Evolutionary conservation across 164 flowering plant species (phyloP), one percentile per base, ranked within the genome.

Genomic region (Chimonanthus salicifolius): DNA sequence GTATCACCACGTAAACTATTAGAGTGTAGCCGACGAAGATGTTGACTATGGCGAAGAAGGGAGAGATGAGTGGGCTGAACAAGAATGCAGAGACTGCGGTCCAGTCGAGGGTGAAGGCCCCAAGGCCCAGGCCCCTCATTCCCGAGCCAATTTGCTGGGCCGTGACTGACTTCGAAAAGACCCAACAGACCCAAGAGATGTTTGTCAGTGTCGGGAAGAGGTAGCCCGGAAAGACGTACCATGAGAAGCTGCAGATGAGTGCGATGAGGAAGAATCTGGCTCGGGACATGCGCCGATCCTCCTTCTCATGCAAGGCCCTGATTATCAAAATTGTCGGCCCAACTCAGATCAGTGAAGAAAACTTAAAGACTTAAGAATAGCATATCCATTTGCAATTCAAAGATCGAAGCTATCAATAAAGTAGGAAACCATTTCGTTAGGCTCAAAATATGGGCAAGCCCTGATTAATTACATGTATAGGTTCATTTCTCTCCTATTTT

Each of bases 81-180:
- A 85, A 54, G 78, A 79, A 85, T 15, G 86, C 82, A 63, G 85
- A 78, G 5, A 83, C 71, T 7, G 81, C 74, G 10, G 84, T 5
- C 88, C 88, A 85, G 75, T 83, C 88, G 4, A 85, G 79, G 5
- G 88, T 71, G 54, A 83, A 68, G 7, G 88, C 80, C 21, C 85
- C 85, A 18, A 85, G 64, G 46, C 85, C 88, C 2, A 85, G 70
- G 65, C 88, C 88, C 6, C 18, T 47, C 78, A 82, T 74, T 11
- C 88, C 88, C 2, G 88, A 85, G 10, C 88, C 88, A 2, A 85
- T 47, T 73, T 85, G 88, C 49, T 85, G 88, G 4, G 83, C 86
- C 0, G 83, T 85, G 60, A 85, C 84, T 2, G 88, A 83, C 62
- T 82, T 84, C 50, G 85, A 68, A 72, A 83, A 84, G 63, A 47